A percentile compares a stretch with the other conserved stretches of the same genome.
Conservation (phyloP, 1,139 yeast species). For the Scheffersomyces stambukii region DNA sequence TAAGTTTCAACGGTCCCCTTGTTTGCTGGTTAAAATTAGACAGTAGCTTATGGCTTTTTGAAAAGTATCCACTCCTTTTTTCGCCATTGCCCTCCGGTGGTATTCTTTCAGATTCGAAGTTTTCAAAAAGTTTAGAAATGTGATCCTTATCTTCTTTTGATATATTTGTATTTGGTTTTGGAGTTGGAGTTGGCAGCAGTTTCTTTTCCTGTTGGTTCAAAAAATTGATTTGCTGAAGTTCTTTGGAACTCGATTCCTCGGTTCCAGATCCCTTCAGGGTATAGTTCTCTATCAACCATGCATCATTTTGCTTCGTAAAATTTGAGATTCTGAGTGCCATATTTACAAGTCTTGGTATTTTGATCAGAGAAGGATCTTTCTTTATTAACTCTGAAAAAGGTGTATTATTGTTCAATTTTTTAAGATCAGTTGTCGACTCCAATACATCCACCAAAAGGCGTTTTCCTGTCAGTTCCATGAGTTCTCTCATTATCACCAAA, state of each 20-base stretch:
- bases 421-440: conserved; percentile 21
- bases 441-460: conserved; percentile 29
- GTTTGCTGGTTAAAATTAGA: conserved; percentile 8
- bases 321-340: conserved; percentile 51
- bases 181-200: conserved; percentile 2
- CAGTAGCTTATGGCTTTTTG: conserved; percentile 12
- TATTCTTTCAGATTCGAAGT: conserved; percentile 8
- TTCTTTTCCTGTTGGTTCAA: conserved; percentile 7
- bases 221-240: conserved; percentile 19
- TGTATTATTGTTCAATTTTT: conserved; percentile 27
- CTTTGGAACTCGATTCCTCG: conserved; percentile 12
- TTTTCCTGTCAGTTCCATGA: conserved; percentile 26
- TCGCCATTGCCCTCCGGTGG: conserved; percentile 1
- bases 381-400: conserved; percentile 30
- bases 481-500: conserved; percentile 32
- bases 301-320: conserved; percentile 41
- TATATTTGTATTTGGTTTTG: conserved; percentile 2
- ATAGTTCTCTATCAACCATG: conserved; percentile 49
- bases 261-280: conserved; percentile 17
- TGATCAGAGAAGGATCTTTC: conserved; percentile 16
- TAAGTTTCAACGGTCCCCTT: background rate
- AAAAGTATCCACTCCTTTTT: background rate
- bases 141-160: conserved; percentile 12
- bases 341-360: conserved; percentile 46
- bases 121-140: conserved; percentile 14